Base-by-base conservation (phyloP, 129 eudicot genomes). In the Pittosporum tobira region DNA sequence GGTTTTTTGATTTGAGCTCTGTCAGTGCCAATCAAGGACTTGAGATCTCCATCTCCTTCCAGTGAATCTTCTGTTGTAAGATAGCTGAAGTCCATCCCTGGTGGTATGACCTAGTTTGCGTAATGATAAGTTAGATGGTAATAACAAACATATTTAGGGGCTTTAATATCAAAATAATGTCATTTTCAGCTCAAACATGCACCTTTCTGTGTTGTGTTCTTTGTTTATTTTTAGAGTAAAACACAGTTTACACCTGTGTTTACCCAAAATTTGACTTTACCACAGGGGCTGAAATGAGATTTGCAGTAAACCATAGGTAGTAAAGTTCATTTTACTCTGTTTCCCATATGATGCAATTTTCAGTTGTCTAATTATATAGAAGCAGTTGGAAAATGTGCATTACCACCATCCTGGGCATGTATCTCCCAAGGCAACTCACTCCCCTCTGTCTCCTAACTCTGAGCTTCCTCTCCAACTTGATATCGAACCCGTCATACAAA, bases 341-440 rank as follows among this genome's bases (percentile, higher is more conserved):
- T 0, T 47, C 63, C 59, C 24, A 5, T 58, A 22, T 7, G 23
- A 21, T 8, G 37, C 1, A 6, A 58, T 20, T 6, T 26, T 16
- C 14, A 26, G 43, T 61, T 16, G 65, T 18, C 1, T 25, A 47
- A 29, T n/a, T 26, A n/a, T 27, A 22, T n/a, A 3, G 28, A 62
- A 48, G 62, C 51, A 15, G 61, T 28, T 46, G 25, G 48, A 57
- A 46, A 48, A 7, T 59, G 68, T 38, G 18, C 51, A n/a, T 21
- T 82, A 82, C 95, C 84, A 77, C 88, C 77, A 83, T 83, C 69
- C 91, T 77, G 6, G 95, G 91, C 91, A 87, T 87, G 79, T 77
- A 77, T 69, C 95, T 66, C 30, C 91, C 95, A 29, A 76, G 80
- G 64, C 87, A 75, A 23, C 80, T 82, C 21, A 87, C 95, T 63